A percentile compares a stretch with the other conserved stretches of the same genome.
These are phyloP conservation scores for Thalassiosira exigua DNA, from an alignment of 352 stramenopile species.

Conservation along the genomic window DNA sequence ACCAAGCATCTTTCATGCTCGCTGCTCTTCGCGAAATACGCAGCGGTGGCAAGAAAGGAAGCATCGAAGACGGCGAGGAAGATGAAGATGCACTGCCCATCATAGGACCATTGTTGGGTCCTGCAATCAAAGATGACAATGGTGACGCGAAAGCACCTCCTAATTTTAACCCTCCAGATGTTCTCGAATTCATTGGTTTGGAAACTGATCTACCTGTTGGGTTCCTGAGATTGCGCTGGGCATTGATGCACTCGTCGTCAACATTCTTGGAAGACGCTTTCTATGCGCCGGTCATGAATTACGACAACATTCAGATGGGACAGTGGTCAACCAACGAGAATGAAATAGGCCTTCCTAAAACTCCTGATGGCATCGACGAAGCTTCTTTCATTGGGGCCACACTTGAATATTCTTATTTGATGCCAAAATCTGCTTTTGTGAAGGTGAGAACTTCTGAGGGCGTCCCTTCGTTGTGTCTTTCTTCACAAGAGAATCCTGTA, in stretches of 20 bases:
- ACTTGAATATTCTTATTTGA: constrained; percentile 67
- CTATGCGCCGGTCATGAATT: constrained; percentile 35
- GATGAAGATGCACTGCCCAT: constrained; percentile 46
- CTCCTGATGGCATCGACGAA: constrained; percentile 61
- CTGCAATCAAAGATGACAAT: constrained; percentile 73
- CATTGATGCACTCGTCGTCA: constrained; percentile 62
- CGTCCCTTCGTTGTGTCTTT: too few relatives aligned
- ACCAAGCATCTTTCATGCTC: constrained; percentile 80
- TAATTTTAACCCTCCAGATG: constrained; percentile 64
- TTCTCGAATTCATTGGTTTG: constrained; percentile 76
- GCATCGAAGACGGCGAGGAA: constrained; percentile 61
- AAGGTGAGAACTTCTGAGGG: too few relatives aligned
- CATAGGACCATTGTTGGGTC: constrained; percentile 68
- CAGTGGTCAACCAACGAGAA: constrained; percentile 66
- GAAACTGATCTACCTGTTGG: constrained; percentile 79
- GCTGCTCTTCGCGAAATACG: constrained; percentile 75
- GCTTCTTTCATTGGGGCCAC: constrained; percentile 51
- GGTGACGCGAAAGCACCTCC: constrained; percentile 36
- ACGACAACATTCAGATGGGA: constrained; percentile 64
- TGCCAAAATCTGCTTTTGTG: constrained; percentile 83
- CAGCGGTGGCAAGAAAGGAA: constrained; percentile 54
- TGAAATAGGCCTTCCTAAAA: constrained; percentile 62
- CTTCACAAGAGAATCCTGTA: too few relatives aligned
- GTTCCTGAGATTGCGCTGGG: constrained; percentile 72
- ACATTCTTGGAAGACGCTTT: constrained; percentile 67